Percentiles rank a stretch among this genome's conserved stretches.
Evolutionary conservation across 2,329 filamentous ascomycete genomes (phyloP).

Genomic region (Dactylonectria estremocensis): DNA sequence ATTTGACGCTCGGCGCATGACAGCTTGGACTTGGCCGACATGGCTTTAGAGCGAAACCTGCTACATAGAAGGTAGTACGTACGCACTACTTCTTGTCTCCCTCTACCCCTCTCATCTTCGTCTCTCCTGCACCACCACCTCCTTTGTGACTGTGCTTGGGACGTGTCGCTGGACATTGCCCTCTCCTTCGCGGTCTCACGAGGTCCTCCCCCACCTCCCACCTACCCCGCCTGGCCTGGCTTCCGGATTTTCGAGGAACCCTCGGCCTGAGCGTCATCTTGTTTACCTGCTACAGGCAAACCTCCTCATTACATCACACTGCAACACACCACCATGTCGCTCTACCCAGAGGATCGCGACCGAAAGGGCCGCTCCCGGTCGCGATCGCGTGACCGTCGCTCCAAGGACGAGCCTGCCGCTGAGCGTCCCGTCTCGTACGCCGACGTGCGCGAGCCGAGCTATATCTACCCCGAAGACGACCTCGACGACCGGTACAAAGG

Average conservation of each 20-base stretch:
- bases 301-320: constrained; percentile 2
- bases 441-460: constrained; percentile 61
- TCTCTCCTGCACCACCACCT: background rate
- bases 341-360: constrained; percentile 62
- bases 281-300: background rate
- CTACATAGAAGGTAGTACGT: background rate
- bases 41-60: constrained; percentile 2
- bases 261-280: constrained; percentile 3
- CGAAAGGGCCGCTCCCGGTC: constrained; percentile 66
- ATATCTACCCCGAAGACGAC: constrained; percentile 60
- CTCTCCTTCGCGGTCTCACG: constrained; percentile 13
- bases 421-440: constrained; percentile 52
- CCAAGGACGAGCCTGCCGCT: constrained; percentile 50
- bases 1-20: constrained; percentile 17
- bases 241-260: constrained; percentile 1
- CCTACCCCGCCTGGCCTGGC: constrained; percentile 14
- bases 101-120: background rate
- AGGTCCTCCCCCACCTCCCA: background rate
- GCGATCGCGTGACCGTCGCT: constrained; percentile 56
- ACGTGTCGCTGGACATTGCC: background rate
- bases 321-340: constrained; percentile 61
- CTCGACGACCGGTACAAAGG: constrained; percentile 56
- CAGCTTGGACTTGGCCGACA: background rate
- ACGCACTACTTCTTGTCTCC: constrained; percentile 6
- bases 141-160: constrained; percentile 2